These are phyloP conservation scores for Cryptococcus maquisensis DNA, from an alignment of 1,284 basidiomycete genomes.

Conservation along the genomic window DNA sequence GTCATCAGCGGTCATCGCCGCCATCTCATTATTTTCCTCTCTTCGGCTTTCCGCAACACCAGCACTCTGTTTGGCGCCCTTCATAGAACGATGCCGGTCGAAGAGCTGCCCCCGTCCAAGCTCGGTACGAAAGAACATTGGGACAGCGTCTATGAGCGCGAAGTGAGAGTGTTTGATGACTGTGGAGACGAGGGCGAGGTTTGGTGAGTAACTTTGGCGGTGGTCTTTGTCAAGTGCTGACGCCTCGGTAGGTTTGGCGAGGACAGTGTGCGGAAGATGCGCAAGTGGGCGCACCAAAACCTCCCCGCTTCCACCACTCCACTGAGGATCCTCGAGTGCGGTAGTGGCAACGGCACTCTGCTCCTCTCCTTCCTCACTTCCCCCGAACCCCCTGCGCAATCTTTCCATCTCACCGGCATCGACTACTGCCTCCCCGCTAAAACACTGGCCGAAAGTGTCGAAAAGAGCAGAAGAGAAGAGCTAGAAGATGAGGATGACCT, in stretches of 20 bases:
- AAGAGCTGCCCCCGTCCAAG: slow-evolving; percentile 47
- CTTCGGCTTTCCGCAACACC: neutral
- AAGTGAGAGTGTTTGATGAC: slow-evolving; percentile 46
- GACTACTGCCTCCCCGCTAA: slow-evolving; percentile 43
- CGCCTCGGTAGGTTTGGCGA: slow-evolving; percentile 43
- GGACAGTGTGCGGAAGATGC: slow-evolving; percentile 44
- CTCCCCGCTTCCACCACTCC: slow-evolving; percentile 29
- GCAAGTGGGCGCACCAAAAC: slow-evolving; percentile 41
- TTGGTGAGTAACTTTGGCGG: slow-evolving; percentile 26
- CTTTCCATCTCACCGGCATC: slow-evolving; percentile 44
- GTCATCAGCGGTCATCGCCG: neutral
- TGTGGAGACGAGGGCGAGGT: slow-evolving; percentile 46
- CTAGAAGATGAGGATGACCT: slow-evolving; percentile 35
- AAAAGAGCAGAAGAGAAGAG: slow-evolving; percentile 29
- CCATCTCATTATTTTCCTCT: neutral
- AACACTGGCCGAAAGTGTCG: slow-evolving; percentile 33
- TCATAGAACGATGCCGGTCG: slow-evolving; percentile 20
- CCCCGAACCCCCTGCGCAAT: slow-evolving; percentile 16
- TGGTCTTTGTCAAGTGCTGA: neutral
- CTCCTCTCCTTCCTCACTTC: slow-evolving; percentile 47
- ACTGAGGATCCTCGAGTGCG: slow-evolving; percentile 40
- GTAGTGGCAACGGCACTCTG: slow-evolving; percentile 47
- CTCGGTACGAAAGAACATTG: slow-evolving; percentile 49
- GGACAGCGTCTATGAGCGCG: slow-evolving; percentile 49
- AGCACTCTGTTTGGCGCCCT: neutral